Evolutionary conservation across 2,329 filamentous ascomycete genomes (phyloP).

Genomic region (Calonectria pteridis): DNA sequence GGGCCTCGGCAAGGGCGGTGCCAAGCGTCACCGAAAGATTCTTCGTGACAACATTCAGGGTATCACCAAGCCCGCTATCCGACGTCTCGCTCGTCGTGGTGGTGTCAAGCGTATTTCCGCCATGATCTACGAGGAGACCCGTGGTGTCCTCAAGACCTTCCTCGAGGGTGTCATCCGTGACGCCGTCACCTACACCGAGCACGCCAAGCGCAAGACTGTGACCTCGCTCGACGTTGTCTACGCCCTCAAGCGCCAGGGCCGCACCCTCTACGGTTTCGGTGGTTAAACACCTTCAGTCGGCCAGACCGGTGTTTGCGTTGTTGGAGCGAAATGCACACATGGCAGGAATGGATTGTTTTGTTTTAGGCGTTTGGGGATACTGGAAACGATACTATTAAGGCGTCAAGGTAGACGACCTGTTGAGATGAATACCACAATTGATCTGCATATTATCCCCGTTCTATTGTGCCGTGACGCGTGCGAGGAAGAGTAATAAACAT

Average conservation of each 20-base stretch:
- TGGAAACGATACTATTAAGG: constrained; percentile 48
- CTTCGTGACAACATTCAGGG: constrained; percentile 99
- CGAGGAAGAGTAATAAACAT: too few species aligned
- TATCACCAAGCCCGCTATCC: constrained; percentile 98
- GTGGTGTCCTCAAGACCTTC: constrained; percentile 83
- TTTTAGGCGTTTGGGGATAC: constrained; percentile 48
- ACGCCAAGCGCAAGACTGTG: constrained; percentile 86
- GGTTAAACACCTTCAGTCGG: constrained; percentile 68
- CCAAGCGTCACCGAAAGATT: constrained; percentile 99
- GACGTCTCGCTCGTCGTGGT: constrained; percentile 98
- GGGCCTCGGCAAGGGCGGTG: constrained; percentile 97
- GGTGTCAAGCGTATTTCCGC: constrained; percentile 99
- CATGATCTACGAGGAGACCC: constrained; percentile 87
- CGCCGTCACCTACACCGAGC: constrained; percentile 83
- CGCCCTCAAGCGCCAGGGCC: constrained; percentile 76
- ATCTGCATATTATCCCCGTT: constrained; percentile 34
- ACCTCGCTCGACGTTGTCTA: constrained; percentile 78
- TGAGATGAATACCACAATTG: constrained; percentile 47
- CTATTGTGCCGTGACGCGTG: neutral
- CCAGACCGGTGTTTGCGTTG: constrained; percentile 29
- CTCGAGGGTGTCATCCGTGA: constrained; percentile 82
- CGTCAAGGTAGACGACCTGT: constrained; percentile 52
- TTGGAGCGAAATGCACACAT: constrained; percentile 31
- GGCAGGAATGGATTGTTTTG: constrained; percentile 42
- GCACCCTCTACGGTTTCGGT: constrained; percentile 90